phyloP scores from a whole-genome alignment of 164 flowering plant genomes.

The Chloranthus sessilifolius region DNA sequence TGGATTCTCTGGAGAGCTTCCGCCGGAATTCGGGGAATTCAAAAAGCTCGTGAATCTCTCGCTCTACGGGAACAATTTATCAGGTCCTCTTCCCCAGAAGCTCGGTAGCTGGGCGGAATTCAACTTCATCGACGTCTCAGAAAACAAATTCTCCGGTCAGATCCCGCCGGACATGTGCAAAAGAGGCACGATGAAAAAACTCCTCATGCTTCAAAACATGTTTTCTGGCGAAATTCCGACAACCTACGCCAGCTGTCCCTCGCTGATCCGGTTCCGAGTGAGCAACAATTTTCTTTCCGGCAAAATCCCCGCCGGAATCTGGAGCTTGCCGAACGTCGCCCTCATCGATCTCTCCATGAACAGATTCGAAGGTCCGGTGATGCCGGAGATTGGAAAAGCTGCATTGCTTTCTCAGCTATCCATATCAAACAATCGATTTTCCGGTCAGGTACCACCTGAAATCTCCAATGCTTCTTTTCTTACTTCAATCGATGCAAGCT shows the following conservation, averaged over 20 bases:
- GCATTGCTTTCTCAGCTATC: conserved; percentile 24
- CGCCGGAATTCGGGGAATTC: conserved; percentile 60
- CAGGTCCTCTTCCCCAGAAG: conserved; percentile 58
- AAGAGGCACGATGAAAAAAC: conserved; percentile 54
- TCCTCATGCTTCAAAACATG: conserved; percentile 59
- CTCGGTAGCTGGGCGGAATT: conserved; percentile 85
- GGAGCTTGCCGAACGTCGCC: conserved; percentile 56
- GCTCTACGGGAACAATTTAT: conserved; percentile 53
- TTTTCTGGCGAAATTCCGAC: conserved; percentile 71
- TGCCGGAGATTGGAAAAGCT: conserved; percentile 18
- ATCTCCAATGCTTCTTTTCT: conserved; percentile 38
- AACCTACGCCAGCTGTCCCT: conserved; percentile 47
- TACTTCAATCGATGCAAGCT: conserved; percentile 32
- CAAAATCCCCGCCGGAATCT: conserved; percentile 54
- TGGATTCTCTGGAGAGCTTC: conserved; percentile 42
- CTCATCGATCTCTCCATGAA: conserved; percentile 51
- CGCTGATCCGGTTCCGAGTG: conserved; percentile 54
- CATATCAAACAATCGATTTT: conserved; percentile 33
- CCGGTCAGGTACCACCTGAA: conserved; percentile 60
- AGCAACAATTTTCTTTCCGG: conserved; percentile 67
- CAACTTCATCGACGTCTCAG: conserved; percentile 71
- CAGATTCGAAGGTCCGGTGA: conserved; percentile 52
- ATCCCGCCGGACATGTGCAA: conserved; percentile 95
- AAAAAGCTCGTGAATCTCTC: conserved; percentile 59
- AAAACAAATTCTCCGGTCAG: conserved; percentile 59